Evolutionary conservation across 164 flowering plant species (phyloP), one percentile per base, ranked within the genome.

Genomic region (Magnolia kwangsiensis): DNA sequence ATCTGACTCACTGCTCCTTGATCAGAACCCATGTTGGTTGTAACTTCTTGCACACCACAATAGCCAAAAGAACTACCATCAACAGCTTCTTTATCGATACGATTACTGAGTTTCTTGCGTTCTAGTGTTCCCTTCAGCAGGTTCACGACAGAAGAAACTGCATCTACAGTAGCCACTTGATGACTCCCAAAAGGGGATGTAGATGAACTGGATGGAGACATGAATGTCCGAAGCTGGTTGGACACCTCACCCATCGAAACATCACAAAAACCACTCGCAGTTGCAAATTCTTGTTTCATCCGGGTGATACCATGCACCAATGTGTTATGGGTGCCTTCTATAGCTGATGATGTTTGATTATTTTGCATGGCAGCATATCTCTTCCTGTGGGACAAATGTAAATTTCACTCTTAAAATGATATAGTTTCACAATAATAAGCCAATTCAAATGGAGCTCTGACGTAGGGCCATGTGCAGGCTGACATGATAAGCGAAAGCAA

Each of bases 61-160:
- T 80, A 79, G 13, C 81, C 85, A 71, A 80, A 83, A 65, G 82
- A 74, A 77, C 82, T 77, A 65, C 79, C 87, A 76, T 84, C 89
- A 59, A 81, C 76, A 50, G 79, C 68, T 79, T 84, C 90, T 69
- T 78, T 87, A 51, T 84, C 84, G 7, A 76, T 67, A 21, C 76
- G 83, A 85, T 78, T 86, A 64, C 58, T 67, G 2, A 87, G 82
- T 78, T 85, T 90, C 85, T 89, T 89, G 75, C 90, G 86, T 68
- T 92, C 92, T 14, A 92, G 76, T 7, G 94, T 88, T 50, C 90
- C 94, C 90, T 90, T 92, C 50, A 89, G 81, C 92, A 90, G 85
- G 84, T 86, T 90, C 50, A 92, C 96, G 18, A 90, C 86, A 51
- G 96, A 92, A 71, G 96, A 92, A 76, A 92, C 89, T 11, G 86